Conservation (phyloP, 495 filamentous ascomycete genomes). For the Penicillium malachiteum region DNA sequence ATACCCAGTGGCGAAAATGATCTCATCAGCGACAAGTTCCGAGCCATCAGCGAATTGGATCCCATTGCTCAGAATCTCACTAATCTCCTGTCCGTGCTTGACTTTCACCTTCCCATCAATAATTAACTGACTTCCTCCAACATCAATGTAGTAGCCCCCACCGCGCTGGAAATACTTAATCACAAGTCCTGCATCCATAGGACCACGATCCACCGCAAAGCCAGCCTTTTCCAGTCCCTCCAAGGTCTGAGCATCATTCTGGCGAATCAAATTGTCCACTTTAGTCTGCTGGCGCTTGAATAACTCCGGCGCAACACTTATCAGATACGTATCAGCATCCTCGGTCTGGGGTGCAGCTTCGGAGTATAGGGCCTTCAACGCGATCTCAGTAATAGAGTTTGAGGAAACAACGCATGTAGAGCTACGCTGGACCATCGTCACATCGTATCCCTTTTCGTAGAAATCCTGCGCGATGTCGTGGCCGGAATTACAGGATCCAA, state of each 20-base stretch:
- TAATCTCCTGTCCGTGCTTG: slow-evolving; percentile 68
- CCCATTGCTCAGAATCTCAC: slow-evolving; percentile 57
- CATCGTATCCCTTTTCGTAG: slow-evolving; percentile 76
- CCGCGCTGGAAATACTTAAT: slow-evolving; percentile 76
- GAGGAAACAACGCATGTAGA: slow-evolving; percentile 69
- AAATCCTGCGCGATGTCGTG: slow-evolving; percentile 85
- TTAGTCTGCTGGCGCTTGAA: slow-evolving; percentile 59
- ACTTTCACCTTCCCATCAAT: slow-evolving; percentile 73
- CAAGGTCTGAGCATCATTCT: slow-evolving; percentile 48
- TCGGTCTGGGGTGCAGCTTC: slow-evolving; percentile 56
- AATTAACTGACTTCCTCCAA: slow-evolving; percentile 67
- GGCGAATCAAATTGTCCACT: slow-evolving; percentile 43
- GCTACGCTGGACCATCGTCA: slow-evolving; percentile 81
- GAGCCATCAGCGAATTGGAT: slow-evolving; percentile 66
- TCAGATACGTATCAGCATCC: slow-evolving; percentile 61
- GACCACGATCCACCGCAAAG: slow-evolving; percentile 67
- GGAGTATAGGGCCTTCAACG: slow-evolving; percentile 59
- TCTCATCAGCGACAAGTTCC: slow-evolving; percentile 71
- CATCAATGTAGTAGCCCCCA: slow-evolving; percentile 82
- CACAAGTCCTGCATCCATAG: slow-evolving; percentile 62
- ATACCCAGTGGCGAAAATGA: slow-evolving; percentile 83
- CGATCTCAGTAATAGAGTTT: slow-evolving; percentile 50
- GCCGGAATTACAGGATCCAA: slow-evolving; percentile 78
- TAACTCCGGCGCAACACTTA: slow-evolving; percentile 54
- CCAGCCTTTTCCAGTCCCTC: slow-evolving; percentile 65